Conservation (phyloP, 495 filamentous ascomycete genomes). For the Parmelia sp. region DNA sequence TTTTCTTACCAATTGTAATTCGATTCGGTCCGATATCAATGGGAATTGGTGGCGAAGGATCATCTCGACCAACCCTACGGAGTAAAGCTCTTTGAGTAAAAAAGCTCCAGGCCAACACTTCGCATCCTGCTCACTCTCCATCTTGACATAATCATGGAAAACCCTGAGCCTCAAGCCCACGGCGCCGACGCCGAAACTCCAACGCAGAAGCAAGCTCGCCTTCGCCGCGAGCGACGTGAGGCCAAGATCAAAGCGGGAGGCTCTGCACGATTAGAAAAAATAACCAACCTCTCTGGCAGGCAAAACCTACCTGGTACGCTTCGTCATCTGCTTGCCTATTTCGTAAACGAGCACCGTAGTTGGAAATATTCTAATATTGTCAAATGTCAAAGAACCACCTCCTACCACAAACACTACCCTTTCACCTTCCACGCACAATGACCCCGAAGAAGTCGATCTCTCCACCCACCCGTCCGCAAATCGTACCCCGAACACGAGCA, state of each 20-base stretch:
- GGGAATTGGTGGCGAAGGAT: neutral
- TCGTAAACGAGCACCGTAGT: constrained; percentile 32
- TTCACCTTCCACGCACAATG: constrained; percentile 33
- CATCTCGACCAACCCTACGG: neutral
- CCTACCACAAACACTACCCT: constrained; percentile 21
- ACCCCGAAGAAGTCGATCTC: constrained; percentile 73
- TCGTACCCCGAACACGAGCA: constrained; percentile 12
- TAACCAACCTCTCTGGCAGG: constrained; percentile 71
- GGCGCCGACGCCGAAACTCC: constrained; percentile 37
- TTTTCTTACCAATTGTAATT: neutral
- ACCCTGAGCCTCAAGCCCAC: constrained; percentile 8
- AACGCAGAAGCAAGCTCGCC: constrained; percentile 64
- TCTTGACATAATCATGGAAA: constrained; percentile 4
- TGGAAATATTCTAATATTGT: constrained; percentile 13
- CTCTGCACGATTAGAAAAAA: constrained; percentile 70
- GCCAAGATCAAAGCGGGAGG: constrained; percentile 84
- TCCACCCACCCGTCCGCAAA: constrained; percentile 52
- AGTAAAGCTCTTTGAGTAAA: neutral
- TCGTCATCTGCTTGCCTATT: neutral
- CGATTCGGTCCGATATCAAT: neutral
- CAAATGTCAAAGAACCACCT: constrained; percentile 31
- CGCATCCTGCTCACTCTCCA: neutral
- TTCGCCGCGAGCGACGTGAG: constrained; percentile 83
- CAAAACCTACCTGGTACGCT: constrained; percentile 40
- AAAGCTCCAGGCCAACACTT: neutral